A percentile compares a stretch with the other conserved stretches of the same genome.
These are phyloP conservation scores for Oryza rufipogon DNA, from an alignment of 176 grass and related monocot species.

Conservation along the genomic window DNA sequence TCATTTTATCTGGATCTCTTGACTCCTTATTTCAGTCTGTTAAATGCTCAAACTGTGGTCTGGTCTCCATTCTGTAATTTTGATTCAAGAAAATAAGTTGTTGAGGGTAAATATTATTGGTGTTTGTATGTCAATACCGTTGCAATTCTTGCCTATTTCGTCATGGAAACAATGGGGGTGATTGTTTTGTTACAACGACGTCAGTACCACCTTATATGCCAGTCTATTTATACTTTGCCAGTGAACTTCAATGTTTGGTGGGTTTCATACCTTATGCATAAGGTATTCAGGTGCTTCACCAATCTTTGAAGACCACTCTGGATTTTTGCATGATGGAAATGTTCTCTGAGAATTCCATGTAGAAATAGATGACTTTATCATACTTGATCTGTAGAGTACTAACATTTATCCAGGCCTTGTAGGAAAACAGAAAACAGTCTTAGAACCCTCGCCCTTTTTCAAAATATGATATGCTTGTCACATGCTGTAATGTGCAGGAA, in stretches of 20 bases:
- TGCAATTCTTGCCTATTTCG: not conserved
- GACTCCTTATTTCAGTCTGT: not conserved
- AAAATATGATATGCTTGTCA: not conserved
- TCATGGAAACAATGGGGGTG: not conserved
- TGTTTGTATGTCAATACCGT: not conserved
- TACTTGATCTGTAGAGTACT: not conserved
- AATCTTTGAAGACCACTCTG: not conserved
- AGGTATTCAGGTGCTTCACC: not conserved
- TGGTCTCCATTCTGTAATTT: constrained; percentile 31
- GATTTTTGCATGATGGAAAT: not conserved
- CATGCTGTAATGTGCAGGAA: not conserved
- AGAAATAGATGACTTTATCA: not conserved
- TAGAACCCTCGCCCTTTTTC: too few relatives aligned
- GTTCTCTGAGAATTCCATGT: not conserved
- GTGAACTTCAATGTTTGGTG: not conserved
- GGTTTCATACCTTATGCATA: not conserved
- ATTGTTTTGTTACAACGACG: not conserved
- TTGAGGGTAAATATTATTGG: not conserved
- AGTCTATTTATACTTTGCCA: not conserved
- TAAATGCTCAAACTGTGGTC: constrained; percentile 2
- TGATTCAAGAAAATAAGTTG: constrained; percentile 24
- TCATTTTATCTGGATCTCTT: not conserved
- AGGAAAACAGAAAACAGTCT: not conserved
- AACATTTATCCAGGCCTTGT: not conserved
- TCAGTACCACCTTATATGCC: not conserved